Conservation (phyloP, 2,329 filamentous ascomycete species). For the Acrocalymma vagum region DNA sequence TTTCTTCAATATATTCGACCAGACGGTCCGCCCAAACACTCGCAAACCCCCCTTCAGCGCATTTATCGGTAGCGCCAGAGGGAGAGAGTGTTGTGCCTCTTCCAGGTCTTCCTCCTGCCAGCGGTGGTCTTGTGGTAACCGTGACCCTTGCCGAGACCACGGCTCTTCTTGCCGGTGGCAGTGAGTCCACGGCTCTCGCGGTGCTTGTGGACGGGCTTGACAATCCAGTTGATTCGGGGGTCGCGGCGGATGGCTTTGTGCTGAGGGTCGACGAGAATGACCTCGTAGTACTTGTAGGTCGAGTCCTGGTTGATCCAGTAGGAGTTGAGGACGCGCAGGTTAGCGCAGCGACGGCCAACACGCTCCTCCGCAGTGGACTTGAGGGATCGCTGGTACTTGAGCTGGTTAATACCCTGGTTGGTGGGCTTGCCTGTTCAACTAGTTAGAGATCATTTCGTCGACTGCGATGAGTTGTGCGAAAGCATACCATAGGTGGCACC, state of each 20-base stretch:
- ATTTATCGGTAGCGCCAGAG: conserved; percentile 95
- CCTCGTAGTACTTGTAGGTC: conserved; percentile 99
- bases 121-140: conserved; percentile 98
- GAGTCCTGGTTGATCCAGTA: conserved; percentile 99
- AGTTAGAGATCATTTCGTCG: conserved; percentile 29
- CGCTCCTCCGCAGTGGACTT: conserved; percentile 98
- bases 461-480: conserved; percentile 9
- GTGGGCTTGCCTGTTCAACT: conserved; percentile 90
- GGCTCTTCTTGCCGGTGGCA: conserved; percentile 98
- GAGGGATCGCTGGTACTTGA: conserved; percentile 99
- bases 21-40: conserved; percentile 42
- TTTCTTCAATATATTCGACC: conserved; percentile 40
- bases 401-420: conserved; percentile 99
- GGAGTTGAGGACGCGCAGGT: conserved; percentile 99
- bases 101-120: conserved; percentile 99
- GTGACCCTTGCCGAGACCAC: conserved; percentile 99
- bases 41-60: conserved; percentile 34
- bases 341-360: conserved; percentile 98
- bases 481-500: conserved; percentile 96
- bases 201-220: conserved; percentile 99
- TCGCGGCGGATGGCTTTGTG: conserved; percentile 99
- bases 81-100: conserved; percentile 98
- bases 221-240: conserved; percentile 99
- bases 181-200: conserved; percentile 97
- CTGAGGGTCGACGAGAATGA: conserved; percentile 99